Evolutionary conservation across 345 rosid species (phyloP).

Genomic region (Hibiscus syriacus): DNA sequence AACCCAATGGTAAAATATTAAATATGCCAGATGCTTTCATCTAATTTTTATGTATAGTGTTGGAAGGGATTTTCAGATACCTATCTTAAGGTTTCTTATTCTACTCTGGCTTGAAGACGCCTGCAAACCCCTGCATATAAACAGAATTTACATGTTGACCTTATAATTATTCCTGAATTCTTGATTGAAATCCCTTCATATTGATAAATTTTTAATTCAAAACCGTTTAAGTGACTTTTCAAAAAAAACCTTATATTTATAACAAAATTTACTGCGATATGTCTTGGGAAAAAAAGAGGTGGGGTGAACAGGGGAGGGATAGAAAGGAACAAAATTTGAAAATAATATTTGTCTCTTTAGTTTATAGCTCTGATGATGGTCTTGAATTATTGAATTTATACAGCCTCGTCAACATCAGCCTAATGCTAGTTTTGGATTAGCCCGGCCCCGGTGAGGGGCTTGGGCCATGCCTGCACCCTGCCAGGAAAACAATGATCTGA

Average conservation of each 20-base stretch:
- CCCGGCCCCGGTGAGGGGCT: slow-evolving; percentile 94
- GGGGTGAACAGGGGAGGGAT: no score
- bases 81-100: neutral
- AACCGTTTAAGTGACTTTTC: no score
- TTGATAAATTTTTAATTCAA: no score
- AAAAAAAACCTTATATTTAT: no score
- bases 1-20: neutral
- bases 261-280: no score
- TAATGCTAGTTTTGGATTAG: slow-evolving; percentile 70
- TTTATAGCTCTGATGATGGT: neutral
- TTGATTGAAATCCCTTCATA: neutral
- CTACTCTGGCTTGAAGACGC: neutral
- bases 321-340: neutral
- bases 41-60: neutral
- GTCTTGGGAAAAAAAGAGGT: no score
- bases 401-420: slow-evolving; percentile 63
- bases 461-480: slow-evolving; percentile 84
- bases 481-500: slow-evolving; percentile 26
- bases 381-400: slow-evolving; percentile 9
- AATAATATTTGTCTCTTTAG: neutral
- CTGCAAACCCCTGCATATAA: neutral
- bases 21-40: neutral
- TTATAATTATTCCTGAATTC: neutral
- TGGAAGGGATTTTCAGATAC: neutral
- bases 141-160: neutral